These are phyloP conservation scores for Cicer arietinum DNA, from an alignment of 306 rosid genomes.

Conservation along the genomic window DNA sequence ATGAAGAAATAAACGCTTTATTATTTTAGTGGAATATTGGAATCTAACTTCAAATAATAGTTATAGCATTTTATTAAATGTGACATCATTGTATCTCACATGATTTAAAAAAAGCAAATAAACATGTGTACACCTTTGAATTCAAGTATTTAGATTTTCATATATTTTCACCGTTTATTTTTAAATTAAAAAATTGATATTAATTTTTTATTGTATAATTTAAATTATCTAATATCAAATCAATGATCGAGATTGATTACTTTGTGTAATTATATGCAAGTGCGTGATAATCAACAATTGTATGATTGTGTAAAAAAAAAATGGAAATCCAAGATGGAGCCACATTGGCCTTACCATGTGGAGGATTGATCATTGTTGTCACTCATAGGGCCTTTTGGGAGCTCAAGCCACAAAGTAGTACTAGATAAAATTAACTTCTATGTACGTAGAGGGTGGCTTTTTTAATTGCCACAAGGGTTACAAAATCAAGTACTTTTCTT, in stretches of 20 bases:
- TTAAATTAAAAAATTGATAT: no score
- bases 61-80: constrained; percentile 19
- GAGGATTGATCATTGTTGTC: background rate
- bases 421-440: background rate
- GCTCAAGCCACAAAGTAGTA: background rate
- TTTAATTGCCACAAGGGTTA: constrained; percentile 1
- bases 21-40: constrained; percentile 7
- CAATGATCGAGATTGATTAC: no score
- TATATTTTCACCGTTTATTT: no score
- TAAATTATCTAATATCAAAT: no score
- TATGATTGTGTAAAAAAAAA: background rate
- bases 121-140: background rate
- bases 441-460: constrained; percentile 17
- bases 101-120: constrained; percentile 31
- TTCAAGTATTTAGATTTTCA: background rate
- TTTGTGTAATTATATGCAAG: no score
- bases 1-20: background rate
- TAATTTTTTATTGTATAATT: no score
- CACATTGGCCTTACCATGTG: constrained; percentile 1
- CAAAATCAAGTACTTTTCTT: background rate
- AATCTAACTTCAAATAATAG: constrained; percentile 24
- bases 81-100: constrained; percentile 13
- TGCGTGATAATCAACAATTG: no score
- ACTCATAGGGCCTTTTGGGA: constrained; percentile 6
- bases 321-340: background rate